Evolutionary conservation across 306 rosid genomes (phyloP).

Genomic region (Astragalus membranaceus): DNA sequence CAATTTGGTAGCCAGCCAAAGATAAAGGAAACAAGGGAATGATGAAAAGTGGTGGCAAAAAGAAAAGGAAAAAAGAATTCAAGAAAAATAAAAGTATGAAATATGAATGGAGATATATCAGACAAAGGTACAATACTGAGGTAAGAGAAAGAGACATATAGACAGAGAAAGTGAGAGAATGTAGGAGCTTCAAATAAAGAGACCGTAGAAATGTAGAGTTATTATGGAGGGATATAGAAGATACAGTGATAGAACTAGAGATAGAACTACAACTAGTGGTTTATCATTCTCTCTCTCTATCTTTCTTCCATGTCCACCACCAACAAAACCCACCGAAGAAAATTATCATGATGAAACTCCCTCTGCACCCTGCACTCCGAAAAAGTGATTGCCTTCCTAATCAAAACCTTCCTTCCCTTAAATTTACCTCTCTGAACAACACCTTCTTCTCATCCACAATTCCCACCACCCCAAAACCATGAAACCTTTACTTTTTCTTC

Average conservation of each 20-base stretch:
- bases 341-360: constrained; percentile 78
- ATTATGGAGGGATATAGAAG: constrained; percentile 12
- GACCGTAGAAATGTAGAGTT: constrained; percentile 2
- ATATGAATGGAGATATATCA: constrained; percentile 47
- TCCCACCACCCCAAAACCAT: constrained; percentile 45
- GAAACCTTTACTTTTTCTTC: constrained; percentile 49
- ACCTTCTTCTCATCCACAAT: constrained; percentile 39
- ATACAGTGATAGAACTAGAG: constrained; percentile 16
- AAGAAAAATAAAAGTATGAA: constrained; percentile 67
- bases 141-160: constrained; percentile 15
- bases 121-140: constrained; percentile 68
- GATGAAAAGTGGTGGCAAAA: constrained; percentile 88
- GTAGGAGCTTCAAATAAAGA: constrained; percentile 24
- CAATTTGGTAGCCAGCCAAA: constrained; percentile 52
- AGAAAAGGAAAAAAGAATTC: constrained; percentile 51
- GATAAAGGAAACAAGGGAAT: constrained; percentile 88
- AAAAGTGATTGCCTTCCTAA: constrained; percentile 59
- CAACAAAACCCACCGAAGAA: constrained; percentile 75
- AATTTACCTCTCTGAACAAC: constrained; percentile 46
- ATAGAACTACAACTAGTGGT: background rate
- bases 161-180: constrained; percentile 6
- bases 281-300: constrained; percentile 13
- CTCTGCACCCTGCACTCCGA: constrained; percentile 85
- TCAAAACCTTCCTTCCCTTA: constrained; percentile 73
- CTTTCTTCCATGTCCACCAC: constrained; percentile 47